Evolutionary conservation across 2,329 filamentous ascomycete genomes (phyloP), one percentile per base, ranked within the genome.

Genomic region (Ascochyta lentis): DNA sequence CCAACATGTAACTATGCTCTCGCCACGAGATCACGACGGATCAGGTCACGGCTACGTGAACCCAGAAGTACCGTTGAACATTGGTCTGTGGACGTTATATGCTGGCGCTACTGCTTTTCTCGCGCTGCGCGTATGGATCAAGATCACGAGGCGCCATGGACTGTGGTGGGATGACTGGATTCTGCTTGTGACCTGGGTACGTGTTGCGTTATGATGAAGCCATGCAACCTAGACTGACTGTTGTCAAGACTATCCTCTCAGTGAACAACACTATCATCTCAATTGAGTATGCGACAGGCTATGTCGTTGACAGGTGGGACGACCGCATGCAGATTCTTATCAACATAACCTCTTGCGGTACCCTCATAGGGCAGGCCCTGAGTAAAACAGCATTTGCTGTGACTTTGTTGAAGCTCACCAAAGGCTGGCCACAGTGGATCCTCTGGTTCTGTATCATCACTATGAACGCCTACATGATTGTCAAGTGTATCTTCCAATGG

Each of bases 241-340:
- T 9, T n/a, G 2, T 3, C 24, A 47, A 81, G 81, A 33, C 73
- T 7, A 64, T 82, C 4, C 67, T 80, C n/a, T 48, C 54, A 29
- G 66, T 68, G 34, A 82, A 79, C 65, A 76, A 83, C 56, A 76
- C 67, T 43, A 62, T 83, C 15, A 83, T 83, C 49, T 66, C 78
- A 1, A 59, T 78, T 43, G 71, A 83, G 54, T 83, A 79, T 52
- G 79, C 77, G 6, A 82, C 77, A 7, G 81, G 80, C 46, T 83
- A 83, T 57, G 76, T 81, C 5, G 66, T 72, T 1, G 66, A 78
- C n/a, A 63, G 70, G 16, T 84, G 81, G 81, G 78, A 80, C 54
- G 79, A 82, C 58, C 77, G 76, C 49, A 83, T 83, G 81, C 80
- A 81, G 63, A 82, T 83, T 59, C 71, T 84, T 51, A 82, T 83